phyloP scores from a whole-genome alignment of 2,329 filamentous ascomycete genomes.

The Dothidotthia symphoricarpi region DNA sequence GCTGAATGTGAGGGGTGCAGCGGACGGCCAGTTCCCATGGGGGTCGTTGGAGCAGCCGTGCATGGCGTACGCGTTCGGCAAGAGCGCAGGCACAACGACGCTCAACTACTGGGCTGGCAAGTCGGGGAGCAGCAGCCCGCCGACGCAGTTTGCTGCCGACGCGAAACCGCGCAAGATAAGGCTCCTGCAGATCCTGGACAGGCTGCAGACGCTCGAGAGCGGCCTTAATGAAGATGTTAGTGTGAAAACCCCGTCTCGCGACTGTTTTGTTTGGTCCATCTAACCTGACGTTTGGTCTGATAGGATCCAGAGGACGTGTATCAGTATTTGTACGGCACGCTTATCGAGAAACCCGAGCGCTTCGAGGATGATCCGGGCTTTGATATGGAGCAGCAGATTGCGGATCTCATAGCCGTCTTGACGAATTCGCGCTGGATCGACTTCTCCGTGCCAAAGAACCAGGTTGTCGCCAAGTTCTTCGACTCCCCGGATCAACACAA shows the following conservation, averaged over 20 bases:
- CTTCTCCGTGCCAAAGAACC: slow-evolving; percentile 67
- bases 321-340: slow-evolving; percentile 63
- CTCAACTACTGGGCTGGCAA: slow-evolving; percentile 67
- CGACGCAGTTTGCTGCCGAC: slow-evolving; percentile 59
- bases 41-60: slow-evolving; percentile 73
- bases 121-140: slow-evolving; percentile 56
- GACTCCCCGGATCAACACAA: slow-evolving; percentile 56
- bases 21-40: slow-evolving; percentile 56
- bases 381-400: slow-evolving; percentile 68
- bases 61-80: slow-evolving; percentile 65
- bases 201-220: slow-evolving; percentile 44
- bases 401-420: slow-evolving; percentile 67
- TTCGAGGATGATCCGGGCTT: slow-evolving; percentile 56
- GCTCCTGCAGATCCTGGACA: slow-evolving; percentile 50
- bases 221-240: slow-evolving; percentile 46
- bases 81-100: slow-evolving; percentile 67
- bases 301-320: slow-evolving; percentile 46
- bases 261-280: slow-evolving; percentile 13
- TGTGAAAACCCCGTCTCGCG: slow-evolving; percentile 14
- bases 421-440: slow-evolving; percentile 72
- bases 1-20: slow-evolving; percentile 37
- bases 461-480: slow-evolving; percentile 72
- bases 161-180: slow-evolving; percentile 61
- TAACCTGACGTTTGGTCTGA: slow-evolving; percentile 35
- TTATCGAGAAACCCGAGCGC: slow-evolving; percentile 67